A percentile compares a stretch with the other conserved stretches of the same genome.
These are phyloP conservation scores for Euphrasia confusa DNA, from an alignment of 257 asterid species.

Conservation along the genomic window DNA sequence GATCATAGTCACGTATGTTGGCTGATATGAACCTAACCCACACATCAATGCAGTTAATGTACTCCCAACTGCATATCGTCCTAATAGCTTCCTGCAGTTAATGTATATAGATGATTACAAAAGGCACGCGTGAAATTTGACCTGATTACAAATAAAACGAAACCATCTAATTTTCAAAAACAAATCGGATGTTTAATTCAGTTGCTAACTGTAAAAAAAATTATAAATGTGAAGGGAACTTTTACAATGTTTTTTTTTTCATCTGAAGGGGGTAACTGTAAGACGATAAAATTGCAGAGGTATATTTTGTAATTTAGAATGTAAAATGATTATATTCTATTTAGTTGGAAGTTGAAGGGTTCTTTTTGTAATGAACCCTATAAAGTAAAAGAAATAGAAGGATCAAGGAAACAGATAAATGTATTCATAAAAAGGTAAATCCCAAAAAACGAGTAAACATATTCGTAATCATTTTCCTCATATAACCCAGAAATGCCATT, in stretches of 20 bases:
- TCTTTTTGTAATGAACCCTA: no score
- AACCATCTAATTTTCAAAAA: background rate
- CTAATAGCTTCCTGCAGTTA: constrained; percentile 64
- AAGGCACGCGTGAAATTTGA: background rate
- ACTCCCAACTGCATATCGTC: constrained; percentile 88
- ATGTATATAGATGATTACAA: background rate
- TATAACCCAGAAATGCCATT: background rate
- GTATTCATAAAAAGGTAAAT: background rate
- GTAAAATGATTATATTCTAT: no score
- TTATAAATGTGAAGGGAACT: no score
- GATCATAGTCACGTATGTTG: constrained; percentile 51
- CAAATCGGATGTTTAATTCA: background rate
- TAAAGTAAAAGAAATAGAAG: background rate
- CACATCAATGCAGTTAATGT: constrained; percentile 65
- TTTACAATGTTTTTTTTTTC: no score
- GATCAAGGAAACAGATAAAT: background rate
- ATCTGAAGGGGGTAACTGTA: no score
- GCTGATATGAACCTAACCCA: constrained; percentile 81
- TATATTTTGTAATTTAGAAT: no score
- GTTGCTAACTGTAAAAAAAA: no score
- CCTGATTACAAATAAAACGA: background rate
- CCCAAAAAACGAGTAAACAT: background rate
- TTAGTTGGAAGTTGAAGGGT: no score
- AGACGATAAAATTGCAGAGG: no score
- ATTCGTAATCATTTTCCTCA: background rate